Percentiles rank a stretch among this genome's conserved stretches.
These are phyloP conservation scores for Aspergillus tamarii DNA, from an alignment of 2,329 filamentous ascomycete genomes.

Conservation along the genomic window DNA sequence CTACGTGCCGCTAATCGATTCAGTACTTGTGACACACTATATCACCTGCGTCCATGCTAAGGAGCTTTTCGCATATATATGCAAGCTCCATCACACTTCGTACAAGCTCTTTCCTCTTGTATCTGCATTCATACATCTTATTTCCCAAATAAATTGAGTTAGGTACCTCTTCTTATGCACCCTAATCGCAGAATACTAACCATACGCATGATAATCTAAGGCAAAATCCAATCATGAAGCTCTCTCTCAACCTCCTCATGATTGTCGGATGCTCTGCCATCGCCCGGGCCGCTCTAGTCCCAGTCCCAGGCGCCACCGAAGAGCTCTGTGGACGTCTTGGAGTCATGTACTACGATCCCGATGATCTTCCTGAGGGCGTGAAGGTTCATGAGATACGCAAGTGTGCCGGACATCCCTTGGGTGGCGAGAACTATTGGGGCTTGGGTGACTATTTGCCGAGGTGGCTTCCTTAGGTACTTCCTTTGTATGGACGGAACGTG, in stretches of 20 bases:
- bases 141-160: not conserved
- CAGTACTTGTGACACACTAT: not conserved
- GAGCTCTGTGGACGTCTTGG: not conserved
- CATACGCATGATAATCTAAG: not conserved
- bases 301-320: not conserved
- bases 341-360: not conserved
- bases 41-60: not conserved
- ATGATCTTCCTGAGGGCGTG: not conserved
- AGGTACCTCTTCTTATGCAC: fast-evolving
- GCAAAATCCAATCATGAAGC: not conserved
- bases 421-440: not conserved
- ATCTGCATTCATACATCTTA: not conserved
- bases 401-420: not conserved
- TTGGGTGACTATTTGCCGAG: not conserved
- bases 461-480: not conserved
- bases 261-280: not conserved
- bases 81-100: not conserved
- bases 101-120: not conserved
- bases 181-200: not conserved
- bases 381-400: not conserved
- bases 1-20: not conserved
- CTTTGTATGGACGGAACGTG: too few relatives aligned
- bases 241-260: not conserved
- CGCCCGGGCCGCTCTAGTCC: too few relatives aligned
- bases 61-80: not conserved